Evolutionary conservation across 352 stramenopile species (phyloP).

Genomic region (Saprolegnia diclina): DNA sequence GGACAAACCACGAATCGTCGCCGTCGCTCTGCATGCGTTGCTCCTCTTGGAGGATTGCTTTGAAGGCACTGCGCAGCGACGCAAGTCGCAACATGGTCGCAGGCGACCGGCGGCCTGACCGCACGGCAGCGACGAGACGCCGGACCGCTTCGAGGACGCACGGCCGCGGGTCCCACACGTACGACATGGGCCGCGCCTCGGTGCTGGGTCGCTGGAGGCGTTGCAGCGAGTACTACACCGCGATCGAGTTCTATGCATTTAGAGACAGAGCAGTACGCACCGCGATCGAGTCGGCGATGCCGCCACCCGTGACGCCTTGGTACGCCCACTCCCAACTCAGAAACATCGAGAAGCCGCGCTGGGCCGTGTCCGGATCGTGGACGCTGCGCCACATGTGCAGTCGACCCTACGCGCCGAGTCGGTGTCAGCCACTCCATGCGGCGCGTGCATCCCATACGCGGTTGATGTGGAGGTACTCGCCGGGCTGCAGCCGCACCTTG

Average conservation of each 20-base stretch:
- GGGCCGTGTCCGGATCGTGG: conserved; percentile 39
- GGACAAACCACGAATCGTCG: conserved; percentile 25
- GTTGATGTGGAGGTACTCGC: conserved; percentile 82
- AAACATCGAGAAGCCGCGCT: conserved; percentile 53
- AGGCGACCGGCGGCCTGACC: neutral
- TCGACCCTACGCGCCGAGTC: conserved; percentile 43
- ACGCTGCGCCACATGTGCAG: conserved; percentile 82
- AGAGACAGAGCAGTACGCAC: conserved; percentile 16
- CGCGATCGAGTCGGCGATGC: conserved; percentile 42
- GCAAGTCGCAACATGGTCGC: neutral
- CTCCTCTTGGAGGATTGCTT: conserved; percentile 18
- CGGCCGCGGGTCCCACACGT: conserved; percentile 15
- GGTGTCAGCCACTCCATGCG: neutral
- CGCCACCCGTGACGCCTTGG: conserved; percentile 70
- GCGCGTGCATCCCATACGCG: conserved; percentile 35
- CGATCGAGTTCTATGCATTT: neutral
- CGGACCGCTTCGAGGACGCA: conserved; percentile 17
- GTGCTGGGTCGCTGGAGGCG: neutral
- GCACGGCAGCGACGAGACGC: neutral
- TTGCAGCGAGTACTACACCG: conserved; percentile 4
- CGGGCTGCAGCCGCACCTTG: conserved; percentile 63
- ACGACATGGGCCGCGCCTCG: neutral
- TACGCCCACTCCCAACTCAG: conserved; percentile 84
- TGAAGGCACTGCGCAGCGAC: neutral
- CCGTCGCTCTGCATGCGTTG: conserved; percentile 12